Percentiles rank a stretch among this genome's conserved stretches.
These are phyloP conservation scores for Mucor sp. DNA, from an alignment of 371 early-diverging fungal genomes.

Conservation along the genomic window DNA sequence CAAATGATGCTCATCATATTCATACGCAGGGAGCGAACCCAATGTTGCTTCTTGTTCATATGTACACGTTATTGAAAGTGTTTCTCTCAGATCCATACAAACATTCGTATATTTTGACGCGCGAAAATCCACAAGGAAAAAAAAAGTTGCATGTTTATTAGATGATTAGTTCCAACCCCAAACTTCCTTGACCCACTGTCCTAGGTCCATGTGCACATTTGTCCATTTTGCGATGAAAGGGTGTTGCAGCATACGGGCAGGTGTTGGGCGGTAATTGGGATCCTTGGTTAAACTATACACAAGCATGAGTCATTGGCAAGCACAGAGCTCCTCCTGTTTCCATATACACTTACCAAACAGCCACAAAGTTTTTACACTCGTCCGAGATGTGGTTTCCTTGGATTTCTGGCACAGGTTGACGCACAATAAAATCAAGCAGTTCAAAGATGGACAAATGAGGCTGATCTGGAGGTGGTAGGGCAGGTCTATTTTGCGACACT, in stretches of 20 bases:
- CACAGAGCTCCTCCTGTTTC: neutral
- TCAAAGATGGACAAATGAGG: constrained; percentile 84
- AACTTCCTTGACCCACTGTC: constrained; percentile 58
- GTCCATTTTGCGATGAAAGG: constrained; percentile 62
- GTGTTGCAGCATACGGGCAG: constrained; percentile 71
- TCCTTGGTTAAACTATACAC: constrained; percentile 75
- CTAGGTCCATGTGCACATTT: constrained; percentile 49
- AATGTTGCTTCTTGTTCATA: no score
- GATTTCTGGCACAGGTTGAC: constrained; percentile 83
- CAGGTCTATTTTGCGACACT: constrained; percentile 88
- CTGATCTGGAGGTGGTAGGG: constrained; percentile 74
- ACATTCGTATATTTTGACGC: neutral
- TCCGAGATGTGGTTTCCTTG: constrained; percentile 56
- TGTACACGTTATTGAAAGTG: no score
- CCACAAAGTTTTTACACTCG: constrained; percentile 82
- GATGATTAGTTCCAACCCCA: constrained; percentile 50
- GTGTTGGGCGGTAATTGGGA: constrained; percentile 74
- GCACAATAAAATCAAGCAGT: constrained; percentile 87
- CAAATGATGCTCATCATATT: no score
- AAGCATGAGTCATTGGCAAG: neutral
- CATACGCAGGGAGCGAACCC: no score
- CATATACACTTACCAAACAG: constrained; percentile 37
- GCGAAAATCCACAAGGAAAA: neutral
- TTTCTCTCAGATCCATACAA: no score
- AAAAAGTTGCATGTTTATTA: neutral